phyloP scores from a whole-genome alignment of 2,329 filamentous ascomycete genomes.

The Penicillium palitans region DNA sequence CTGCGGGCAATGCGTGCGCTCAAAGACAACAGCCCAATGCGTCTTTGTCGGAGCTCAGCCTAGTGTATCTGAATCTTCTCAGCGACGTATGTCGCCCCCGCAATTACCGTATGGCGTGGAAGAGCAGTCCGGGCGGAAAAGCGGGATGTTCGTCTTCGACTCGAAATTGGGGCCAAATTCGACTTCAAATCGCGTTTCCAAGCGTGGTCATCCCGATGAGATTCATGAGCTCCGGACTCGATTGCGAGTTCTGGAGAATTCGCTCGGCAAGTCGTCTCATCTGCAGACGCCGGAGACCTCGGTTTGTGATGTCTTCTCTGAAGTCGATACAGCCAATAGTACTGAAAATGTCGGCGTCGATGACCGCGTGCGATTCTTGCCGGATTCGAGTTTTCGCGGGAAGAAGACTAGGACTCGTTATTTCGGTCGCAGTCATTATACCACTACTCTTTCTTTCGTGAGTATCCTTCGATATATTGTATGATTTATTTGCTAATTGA shows the following conservation, averaged over 20 bases:
- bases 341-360: slow-evolving; percentile 24
- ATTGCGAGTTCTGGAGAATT: slow-evolving; percentile 30
- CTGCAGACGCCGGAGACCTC: slow-evolving; percentile 31
- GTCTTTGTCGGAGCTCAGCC: slow-evolving; percentile 47
- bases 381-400: slow-evolving; percentile 33
- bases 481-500: slow-evolving; percentile 4
- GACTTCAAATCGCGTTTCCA: slow-evolving; percentile 24
- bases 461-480: slow-evolving; percentile 9
- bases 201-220: slow-evolving; percentile 29
- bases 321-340: slow-evolving; percentile 14
- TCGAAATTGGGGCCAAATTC: slow-evolving; percentile 29
- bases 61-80: not conserved
- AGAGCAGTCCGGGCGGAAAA: slow-evolving; percentile 17
- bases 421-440: slow-evolving; percentile 35
- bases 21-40: slow-evolving; percentile 53
- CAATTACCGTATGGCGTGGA: slow-evolving; percentile 8
- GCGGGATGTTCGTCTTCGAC: slow-evolving; percentile 37
- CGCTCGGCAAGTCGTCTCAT: slow-evolving; percentile 23
- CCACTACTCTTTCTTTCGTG: slow-evolving; percentile 35
- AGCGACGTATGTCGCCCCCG: slow-evolving; percentile 21
- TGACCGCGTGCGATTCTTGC: slow-evolving; percentile 31
- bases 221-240: slow-evolving; percentile 33
- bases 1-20: slow-evolving; percentile 62
- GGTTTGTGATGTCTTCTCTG: slow-evolving; percentile 16
- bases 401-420: slow-evolving; percentile 33